phyloP scores from a whole-genome alignment of 257 asterid genomes.

The Orobanche coerulescens region DNA sequence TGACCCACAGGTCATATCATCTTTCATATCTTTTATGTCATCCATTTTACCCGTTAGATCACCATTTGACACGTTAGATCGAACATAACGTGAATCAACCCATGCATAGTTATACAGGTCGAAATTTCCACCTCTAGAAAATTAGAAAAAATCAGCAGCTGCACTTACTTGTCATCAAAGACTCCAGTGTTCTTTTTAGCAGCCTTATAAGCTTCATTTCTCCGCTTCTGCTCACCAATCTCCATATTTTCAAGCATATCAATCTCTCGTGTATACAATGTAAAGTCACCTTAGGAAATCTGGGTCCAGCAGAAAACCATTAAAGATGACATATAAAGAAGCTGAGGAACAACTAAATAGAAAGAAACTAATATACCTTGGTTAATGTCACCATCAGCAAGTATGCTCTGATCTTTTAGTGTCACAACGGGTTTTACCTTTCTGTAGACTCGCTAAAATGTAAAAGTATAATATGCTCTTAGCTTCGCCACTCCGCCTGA shows the following conservation, averaged over 20 bases:
- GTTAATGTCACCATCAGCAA: constrained; percentile 75
- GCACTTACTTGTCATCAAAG: constrained; percentile 72
- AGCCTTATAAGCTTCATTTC: constrained; percentile 87
- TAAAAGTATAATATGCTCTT: no score
- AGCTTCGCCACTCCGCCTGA: no score
- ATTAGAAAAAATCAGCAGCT: no score
- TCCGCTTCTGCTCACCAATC: constrained; percentile 88
- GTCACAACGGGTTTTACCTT: no score
- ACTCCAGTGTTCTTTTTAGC: constrained; percentile 76
- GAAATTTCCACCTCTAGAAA: no score
- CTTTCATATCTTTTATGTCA: no score
- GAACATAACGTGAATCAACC: no score
- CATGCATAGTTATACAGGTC: no score
- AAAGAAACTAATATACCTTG: constrained; percentile 44
- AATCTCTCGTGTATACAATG: constrained; percentile 83
- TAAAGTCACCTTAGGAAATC: constrained; percentile 88
- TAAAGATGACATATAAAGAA: constrained; percentile 33
- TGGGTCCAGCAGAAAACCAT: constrained; percentile 70
- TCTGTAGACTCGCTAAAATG: no score
- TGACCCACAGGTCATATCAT: no score
- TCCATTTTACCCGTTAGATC: no score
- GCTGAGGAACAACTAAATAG: constrained; percentile 11
- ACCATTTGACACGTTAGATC: no score
- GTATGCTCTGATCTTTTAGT: constrained; percentile 92
- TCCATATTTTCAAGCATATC: constrained; percentile 98